Evolutionary conservation across 1,284 basidiomycete genomes (phyloP).

Genomic region (Laetiporus sulphureus): DNA sequence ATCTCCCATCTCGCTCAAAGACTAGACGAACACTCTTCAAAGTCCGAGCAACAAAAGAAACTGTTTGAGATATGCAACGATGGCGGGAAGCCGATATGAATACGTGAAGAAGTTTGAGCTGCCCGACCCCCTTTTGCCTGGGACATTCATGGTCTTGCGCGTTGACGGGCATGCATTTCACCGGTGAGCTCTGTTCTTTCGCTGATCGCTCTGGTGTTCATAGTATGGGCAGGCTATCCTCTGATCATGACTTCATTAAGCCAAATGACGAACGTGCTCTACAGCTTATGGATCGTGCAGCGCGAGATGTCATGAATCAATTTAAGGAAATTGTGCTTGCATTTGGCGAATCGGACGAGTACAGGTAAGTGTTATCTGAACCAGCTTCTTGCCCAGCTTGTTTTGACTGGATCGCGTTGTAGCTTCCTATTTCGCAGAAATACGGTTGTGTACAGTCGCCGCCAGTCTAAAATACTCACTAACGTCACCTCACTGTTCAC

Average conservation of each 20-base stretch:
- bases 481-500: constrained; percentile 91
- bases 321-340: constrained; percentile 80
- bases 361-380: constrained; percentile 76
- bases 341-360: constrained; percentile 98
- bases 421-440: constrained; percentile 84
- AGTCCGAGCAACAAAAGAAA: background rate
- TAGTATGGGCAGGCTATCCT: constrained; percentile 63
- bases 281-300: constrained; percentile 90
- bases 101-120: constrained; percentile 92
- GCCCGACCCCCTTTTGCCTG: constrained; percentile 80
- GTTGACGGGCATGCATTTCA: constrained; percentile 96
- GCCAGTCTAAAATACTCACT: constrained; percentile 86
- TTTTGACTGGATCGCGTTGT: too few relatives aligned
- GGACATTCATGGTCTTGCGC: constrained; percentile 81
- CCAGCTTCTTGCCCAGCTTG: too few relatives aligned
- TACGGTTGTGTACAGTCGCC: constrained; percentile 77
- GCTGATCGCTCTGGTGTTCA: background rate
- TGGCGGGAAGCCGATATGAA: constrained; percentile 91
- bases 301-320: constrained; percentile 75
- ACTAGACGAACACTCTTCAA: too few relatives aligned
- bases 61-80: constrained; percentile 26
- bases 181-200: constrained; percentile 44
- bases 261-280: constrained; percentile 90
- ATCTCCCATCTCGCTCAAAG: too few relatives aligned
- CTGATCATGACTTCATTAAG: constrained; percentile 78